Evolutionary conservation across 2,329 filamentous ascomycete genomes (phyloP).

Genomic region (Arthrobotrys megalospora): DNA sequence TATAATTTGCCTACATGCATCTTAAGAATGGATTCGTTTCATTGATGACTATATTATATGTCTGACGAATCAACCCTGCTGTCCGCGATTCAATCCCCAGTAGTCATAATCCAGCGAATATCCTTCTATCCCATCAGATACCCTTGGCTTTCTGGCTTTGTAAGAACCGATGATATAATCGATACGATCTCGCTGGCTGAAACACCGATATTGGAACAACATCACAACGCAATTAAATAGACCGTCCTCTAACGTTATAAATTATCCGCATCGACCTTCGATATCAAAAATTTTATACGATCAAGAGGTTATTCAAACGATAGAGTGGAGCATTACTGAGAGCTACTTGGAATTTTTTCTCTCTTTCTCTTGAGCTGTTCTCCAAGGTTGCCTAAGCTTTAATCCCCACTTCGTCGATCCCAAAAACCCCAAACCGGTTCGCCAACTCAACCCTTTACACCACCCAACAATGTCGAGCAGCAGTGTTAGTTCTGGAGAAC

Average conservation of each 20-base stretch:
- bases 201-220: conserved; percentile 39
- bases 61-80: conserved; percentile 57
- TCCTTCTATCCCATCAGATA: conserved; percentile 53
- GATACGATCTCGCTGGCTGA: conserved; percentile 39
- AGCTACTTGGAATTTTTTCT: not conserved
- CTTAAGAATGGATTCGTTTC: conserved; percentile 41
- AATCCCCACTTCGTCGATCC: conserved; percentile 52
- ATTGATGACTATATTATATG: conserved; percentile 59
- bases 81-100: conserved; percentile 27
- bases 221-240: conserved; percentile 49
- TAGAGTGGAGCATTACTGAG: conserved; percentile 1
- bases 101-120: conserved; percentile 61
- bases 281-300: conserved; percentile 24
- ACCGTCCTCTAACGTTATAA: conserved; percentile 32
- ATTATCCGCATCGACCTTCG: conserved; percentile 27
- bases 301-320: conserved; percentile 7
- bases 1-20: conserved; percentile 49
- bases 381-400: conserved; percentile 36
- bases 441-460: conserved; percentile 43
- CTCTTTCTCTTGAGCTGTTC: conserved; percentile 17
- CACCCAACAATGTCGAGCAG: conserved; percentile 51
- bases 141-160: conserved; percentile 41
- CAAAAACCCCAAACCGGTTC: conserved; percentile 30
- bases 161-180: conserved; percentile 53
- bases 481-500: conserved; percentile 46